phyloP scores from a whole-genome alignment of 2,329 filamentous ascomycete species.

The Curvularia eragrostidis region DNA sequence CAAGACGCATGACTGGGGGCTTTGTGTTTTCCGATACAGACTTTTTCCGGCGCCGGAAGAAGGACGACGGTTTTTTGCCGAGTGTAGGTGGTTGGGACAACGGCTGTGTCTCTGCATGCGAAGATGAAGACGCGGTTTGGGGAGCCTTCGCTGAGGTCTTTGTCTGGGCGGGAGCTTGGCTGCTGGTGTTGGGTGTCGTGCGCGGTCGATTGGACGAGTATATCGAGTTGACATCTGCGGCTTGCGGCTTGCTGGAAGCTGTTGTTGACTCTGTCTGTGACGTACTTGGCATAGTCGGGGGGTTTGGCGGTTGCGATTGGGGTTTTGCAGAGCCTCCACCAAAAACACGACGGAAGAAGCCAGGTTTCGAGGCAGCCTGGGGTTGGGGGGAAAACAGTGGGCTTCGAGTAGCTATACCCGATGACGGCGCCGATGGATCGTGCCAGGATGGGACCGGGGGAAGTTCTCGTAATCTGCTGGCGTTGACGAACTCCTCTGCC shows the following conservation, averaged over 20 bases:
- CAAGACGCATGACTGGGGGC: slow-evolving; percentile 63
- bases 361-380: slow-evolving; percentile 68
- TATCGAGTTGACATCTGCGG: slow-evolving; percentile 39
- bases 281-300: slow-evolving; percentile 23
- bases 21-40: slow-evolving; percentile 73
- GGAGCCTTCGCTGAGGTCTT: slow-evolving; percentile 51
- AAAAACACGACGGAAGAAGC: slow-evolving; percentile 95
- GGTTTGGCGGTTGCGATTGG: slow-evolving; percentile 37
- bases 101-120: slow-evolving; percentile 34
- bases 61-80: slow-evolving; percentile 91
- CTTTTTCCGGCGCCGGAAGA: slow-evolving; percentile 93
- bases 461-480: slow-evolving; percentile 51
- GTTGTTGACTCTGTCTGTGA: slow-evolving; percentile 29
- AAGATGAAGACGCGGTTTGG: slow-evolving; percentile 31
- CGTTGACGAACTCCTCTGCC: slow-evolving; percentile 58
- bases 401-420: slow-evolving; percentile 61
- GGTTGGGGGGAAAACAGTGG: slow-evolving; percentile 49
- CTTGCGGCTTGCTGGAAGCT: slow-evolving; percentile 25
- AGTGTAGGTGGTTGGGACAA: slow-evolving; percentile 53
- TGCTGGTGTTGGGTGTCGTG: slow-evolving; percentile 51
- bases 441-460: slow-evolving; percentile 55
- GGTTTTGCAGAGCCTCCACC: slow-evolving; percentile 68
- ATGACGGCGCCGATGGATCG: slow-evolving; percentile 61
- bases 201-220: slow-evolving; percentile 45
- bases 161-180: slow-evolving; percentile 56